Percentiles rank a stretch among this genome's conserved stretches.
phyloP scores from a whole-genome alignment of 2,329 filamentous ascomycete genomes.

The Neurospora sp. region DNA sequence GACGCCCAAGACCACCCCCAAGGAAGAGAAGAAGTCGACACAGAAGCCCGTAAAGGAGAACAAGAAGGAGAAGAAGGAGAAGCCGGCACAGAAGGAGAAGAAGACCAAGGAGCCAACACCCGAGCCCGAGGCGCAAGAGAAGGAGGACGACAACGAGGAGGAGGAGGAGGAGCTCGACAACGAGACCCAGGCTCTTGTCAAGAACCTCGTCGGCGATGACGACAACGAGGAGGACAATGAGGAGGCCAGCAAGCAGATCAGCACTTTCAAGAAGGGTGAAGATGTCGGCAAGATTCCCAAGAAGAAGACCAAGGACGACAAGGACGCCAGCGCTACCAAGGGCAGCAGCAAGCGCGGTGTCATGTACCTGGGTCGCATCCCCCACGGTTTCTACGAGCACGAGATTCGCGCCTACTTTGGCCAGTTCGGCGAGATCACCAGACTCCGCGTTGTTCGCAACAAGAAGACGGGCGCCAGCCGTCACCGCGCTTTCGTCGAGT shows the following conservation, averaged over 20 bases:
- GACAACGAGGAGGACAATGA: too few relatives aligned
- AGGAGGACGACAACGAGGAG: slow-evolving; percentile 7
- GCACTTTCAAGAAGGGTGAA: slow-evolving; percentile 21
- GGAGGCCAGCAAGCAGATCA: slow-evolving; percentile 3
- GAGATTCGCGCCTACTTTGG: slow-evolving; percentile 90
- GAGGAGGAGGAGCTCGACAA: slow-evolving; percentile 16
- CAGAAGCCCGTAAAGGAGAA: slow-evolving; percentile 8
- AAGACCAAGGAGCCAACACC: slow-evolving; percentile 5
- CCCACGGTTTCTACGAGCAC: slow-evolving; percentile 82
- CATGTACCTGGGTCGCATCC: slow-evolving; percentile 70
- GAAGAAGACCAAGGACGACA: slow-evolving; percentile 33
- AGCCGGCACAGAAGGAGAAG: slow-evolving; percentile 5
- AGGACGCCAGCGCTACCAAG: slow-evolving; percentile 29
- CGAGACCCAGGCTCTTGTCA: slow-evolving; percentile 18
- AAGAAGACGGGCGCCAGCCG: slow-evolving; percentile 83
- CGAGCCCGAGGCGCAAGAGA: slow-evolving; percentile 9
- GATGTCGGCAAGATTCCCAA: slow-evolving; percentile 35
- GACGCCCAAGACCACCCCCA: slow-evolving; percentile 11
- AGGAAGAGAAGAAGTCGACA: slow-evolving; percentile 14
- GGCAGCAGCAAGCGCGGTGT: slow-evolving; percentile 56
- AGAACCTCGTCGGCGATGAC: slow-evolving; percentile 15
- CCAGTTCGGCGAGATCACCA: slow-evolving; percentile 79
- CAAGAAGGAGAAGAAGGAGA: slow-evolving; percentile 9
- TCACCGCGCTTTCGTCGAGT: slow-evolving; percentile 94
- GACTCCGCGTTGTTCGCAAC: slow-evolving; percentile 78